Conservation (phyloP, 2,329 filamentous ascomycete species). For the Venturia asperata region DNA sequence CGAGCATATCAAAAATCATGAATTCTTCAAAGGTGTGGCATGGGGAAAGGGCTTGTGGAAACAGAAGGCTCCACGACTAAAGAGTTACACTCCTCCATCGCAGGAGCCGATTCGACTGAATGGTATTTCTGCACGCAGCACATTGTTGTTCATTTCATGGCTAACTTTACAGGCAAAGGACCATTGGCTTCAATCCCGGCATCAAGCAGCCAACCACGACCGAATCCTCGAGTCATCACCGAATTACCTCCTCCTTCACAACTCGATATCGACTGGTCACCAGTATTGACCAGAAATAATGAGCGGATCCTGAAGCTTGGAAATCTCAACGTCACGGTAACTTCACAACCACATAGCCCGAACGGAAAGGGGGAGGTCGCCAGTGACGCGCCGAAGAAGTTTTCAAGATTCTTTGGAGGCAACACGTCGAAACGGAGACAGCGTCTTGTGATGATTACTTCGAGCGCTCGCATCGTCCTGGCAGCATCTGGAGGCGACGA, state of each 20-base stretch:
- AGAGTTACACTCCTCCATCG: slow-evolving; percentile 70
- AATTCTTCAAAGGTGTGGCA: slow-evolving; percentile 81
- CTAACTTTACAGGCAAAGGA: slow-evolving; percentile 21
- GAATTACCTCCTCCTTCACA: slow-evolving; percentile 95
- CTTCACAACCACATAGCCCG: slow-evolving; percentile 67
- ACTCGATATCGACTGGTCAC: slow-evolving; percentile 97
- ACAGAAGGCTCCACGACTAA: slow-evolving; percentile 77
- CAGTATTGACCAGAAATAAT: slow-evolving; percentile 81
- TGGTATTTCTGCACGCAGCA: slow-evolving; percentile 28
- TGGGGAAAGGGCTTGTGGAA: slow-evolving; percentile 87
- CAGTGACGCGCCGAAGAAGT: slow-evolving; percentile 64
- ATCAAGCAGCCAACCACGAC: slow-evolving; percentile 35
- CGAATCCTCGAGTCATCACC: slow-evolving; percentile 77
- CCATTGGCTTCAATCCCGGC: slow-evolving; percentile 19
- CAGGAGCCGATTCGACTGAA: slow-evolving; percentile 56
- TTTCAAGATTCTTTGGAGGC: slow-evolving; percentile 88
- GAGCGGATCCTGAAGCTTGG: slow-evolving; percentile 92
- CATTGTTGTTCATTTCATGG: background rate
- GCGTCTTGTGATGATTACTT: slow-evolving; percentile 89
- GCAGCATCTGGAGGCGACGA: slow-evolving; percentile 89
- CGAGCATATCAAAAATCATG: slow-evolving; percentile 93
- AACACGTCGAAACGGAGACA: slow-evolving; percentile 89
- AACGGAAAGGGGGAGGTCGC: slow-evolving; percentile 52
- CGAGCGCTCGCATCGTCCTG: slow-evolving; percentile 79
- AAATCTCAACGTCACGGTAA: slow-evolving; percentile 76